These are phyloP conservation scores for Dactylellina cionopaga DNA, from an alignment of 2,329 filamentous ascomycete genomes.

Conservation along the genomic window DNA sequence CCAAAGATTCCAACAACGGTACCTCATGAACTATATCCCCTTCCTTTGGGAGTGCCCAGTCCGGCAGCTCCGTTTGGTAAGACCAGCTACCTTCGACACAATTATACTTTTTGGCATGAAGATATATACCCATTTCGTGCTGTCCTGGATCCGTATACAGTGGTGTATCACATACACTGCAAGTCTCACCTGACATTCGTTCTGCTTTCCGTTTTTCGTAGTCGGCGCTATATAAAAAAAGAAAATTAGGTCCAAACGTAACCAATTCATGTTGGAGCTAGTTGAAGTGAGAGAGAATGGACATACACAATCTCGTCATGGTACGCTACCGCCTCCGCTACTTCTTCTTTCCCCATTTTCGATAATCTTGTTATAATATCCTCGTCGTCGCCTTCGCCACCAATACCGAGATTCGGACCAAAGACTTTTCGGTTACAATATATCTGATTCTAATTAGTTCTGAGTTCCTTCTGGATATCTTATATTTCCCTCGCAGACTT, in stretches of 20 bases:
- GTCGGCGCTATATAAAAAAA: slow-evolving; percentile 60
- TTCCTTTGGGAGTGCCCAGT: slow-evolving; percentile 76
- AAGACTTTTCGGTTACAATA: slow-evolving; percentile 95
- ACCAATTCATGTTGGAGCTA: no score
- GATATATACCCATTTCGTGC: slow-evolving; percentile 85
- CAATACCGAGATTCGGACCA: slow-evolving; percentile 78
- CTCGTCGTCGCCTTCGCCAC: slow-evolving; percentile 69
- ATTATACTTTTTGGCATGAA: slow-evolving; percentile 91
- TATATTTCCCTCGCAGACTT: background rate
- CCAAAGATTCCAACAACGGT: slow-evolving; percentile 38
- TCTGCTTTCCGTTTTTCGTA: slow-evolving; percentile 93
- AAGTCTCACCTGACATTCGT: slow-evolving; percentile 86
- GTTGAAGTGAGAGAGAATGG: background rate
- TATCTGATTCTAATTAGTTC: slow-evolving; percentile 68
- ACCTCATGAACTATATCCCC: slow-evolving; percentile 44
- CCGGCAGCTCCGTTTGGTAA: slow-evolving; percentile 83
- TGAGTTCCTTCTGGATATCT: background rate
- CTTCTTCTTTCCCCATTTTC: slow-evolving; percentile 92
- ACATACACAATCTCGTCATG: slow-evolving; percentile 85
- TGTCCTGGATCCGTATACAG: slow-evolving; percentile 90
- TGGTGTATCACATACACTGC: slow-evolving; percentile 82
- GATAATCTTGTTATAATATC: slow-evolving; percentile 86
- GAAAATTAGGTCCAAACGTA: background rate
- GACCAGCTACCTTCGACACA: slow-evolving; percentile 84
- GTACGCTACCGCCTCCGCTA: slow-evolving; percentile 89